These are phyloP conservation scores for Irpex rosettiformis DNA, from an alignment of 1,284 basidiomycete genomes.

Conservation along the genomic window DNA sequence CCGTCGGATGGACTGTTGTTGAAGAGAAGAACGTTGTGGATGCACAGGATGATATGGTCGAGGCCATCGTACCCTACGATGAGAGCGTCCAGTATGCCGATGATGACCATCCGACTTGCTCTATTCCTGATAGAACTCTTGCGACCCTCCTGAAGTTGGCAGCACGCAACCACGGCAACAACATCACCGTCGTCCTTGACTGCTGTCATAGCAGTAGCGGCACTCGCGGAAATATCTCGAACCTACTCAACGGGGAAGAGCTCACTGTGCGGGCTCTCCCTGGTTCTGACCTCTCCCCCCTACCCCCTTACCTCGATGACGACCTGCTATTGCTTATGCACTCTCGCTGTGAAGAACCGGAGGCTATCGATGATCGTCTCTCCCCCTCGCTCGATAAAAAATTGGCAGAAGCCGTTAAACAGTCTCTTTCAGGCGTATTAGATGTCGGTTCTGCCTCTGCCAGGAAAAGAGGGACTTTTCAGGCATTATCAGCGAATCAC, in stretches of 20 bases:
- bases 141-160: constrained; percentile 7
- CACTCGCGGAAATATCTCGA: neutral
- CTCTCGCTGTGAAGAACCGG: neutral
- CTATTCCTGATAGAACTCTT: constrained; percentile 13
- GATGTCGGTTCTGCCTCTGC: neutral
- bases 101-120: constrained; percentile 1
- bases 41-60: neutral
- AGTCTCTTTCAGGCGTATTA: neutral
- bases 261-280: constrained; percentile 3
- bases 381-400: neutral
- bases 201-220: constrained; percentile 14
- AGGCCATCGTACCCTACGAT: neutral
- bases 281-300: neutral
- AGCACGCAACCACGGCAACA: constrained; percentile 8
- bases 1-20: constrained; percentile 4
- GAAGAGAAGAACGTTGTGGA: constrained; percentile 13
- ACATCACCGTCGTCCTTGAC: constrained; percentile 14
- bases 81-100: neutral
- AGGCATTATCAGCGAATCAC: constrained; percentile 2
- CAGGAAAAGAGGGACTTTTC: neutral
- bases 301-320: constrained; percentile 5
- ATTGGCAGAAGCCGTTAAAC: neutral
- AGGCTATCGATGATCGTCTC: neutral
- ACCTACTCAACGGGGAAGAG: constrained; percentile 17
- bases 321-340: neutral